These are phyloP conservation scores for Kazachstania martiniae DNA, from an alignment of 805 yeast genomes.

Conservation along the genomic window DNA sequence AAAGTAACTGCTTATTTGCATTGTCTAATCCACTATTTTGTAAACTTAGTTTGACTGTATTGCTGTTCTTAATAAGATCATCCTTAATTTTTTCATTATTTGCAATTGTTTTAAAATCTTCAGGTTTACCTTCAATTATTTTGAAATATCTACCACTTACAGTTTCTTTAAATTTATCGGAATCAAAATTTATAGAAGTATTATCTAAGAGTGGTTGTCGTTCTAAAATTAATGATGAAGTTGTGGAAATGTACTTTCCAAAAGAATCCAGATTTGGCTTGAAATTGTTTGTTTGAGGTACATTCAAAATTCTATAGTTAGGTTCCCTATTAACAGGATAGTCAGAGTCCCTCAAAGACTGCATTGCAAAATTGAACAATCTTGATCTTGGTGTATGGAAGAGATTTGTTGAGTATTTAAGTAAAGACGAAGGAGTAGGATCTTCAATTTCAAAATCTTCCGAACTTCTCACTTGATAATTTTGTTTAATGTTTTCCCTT, in stretches of 20 bases:
- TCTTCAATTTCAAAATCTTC: slow-evolving; percentile 15
- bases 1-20: slow-evolving; percentile 10
- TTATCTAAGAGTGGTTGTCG: slow-evolving; percentile 21
- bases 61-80: slow-evolving; percentile 13
- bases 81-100: slow-evolving; percentile 10
- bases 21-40: slow-evolving; percentile 9
- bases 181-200: slow-evolving; percentile 7
- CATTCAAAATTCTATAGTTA: too few species aligned
- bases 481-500: not conserved
- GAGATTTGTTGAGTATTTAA: slow-evolving; percentile 17
- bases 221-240: slow-evolving; percentile 22
- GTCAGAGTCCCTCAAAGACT: slow-evolving; percentile 12
- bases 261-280: slow-evolving; percentile 17
- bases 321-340: slow-evolving; percentile 20
- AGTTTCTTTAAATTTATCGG: slow-evolving; percentile 6
- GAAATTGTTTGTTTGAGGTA: slow-evolving; percentile 1
- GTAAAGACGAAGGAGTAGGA: slow-evolving; percentile 16
- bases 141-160: slow-evolving; percentile 17
- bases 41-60: slow-evolving; percentile 17
- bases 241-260: slow-evolving; percentile 61
- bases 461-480: slow-evolving; percentile 1
- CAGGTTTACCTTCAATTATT: slow-evolving; percentile 4
- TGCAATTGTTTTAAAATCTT: slow-evolving; percentile 10
- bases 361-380: slow-evolving; percentile 13
- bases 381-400: slow-evolving; percentile 12